Evolutionary conservation across 2,329 filamentous ascomycete genomes (phyloP).

Genomic region (Rhytidhysteron rufulum): DNA sequence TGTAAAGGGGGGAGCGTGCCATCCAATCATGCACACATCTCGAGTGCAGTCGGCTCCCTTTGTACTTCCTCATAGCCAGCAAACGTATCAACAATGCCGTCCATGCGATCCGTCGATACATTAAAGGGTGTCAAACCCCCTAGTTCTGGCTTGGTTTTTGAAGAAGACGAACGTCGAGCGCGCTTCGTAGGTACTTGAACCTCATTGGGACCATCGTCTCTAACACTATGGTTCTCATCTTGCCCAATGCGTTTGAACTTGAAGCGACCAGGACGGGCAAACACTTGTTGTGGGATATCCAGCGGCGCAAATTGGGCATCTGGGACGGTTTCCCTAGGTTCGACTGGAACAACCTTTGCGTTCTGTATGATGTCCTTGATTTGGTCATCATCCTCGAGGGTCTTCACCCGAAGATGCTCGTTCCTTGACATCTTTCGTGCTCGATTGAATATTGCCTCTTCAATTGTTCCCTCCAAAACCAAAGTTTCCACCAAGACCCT

Average conservation of each 20-base stretch:
- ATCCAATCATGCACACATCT: too few species aligned
- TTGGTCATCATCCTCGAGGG: constrained; percentile 55
- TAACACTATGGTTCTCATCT: background rate
- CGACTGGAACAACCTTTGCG: constrained; percentile 47
- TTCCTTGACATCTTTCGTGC: constrained; percentile 68
- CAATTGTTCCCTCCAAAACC: constrained; percentile 73
- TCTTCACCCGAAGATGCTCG: constrained; percentile 53
- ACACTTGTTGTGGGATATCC: constrained; percentile 41
- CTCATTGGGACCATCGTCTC: too few species aligned
- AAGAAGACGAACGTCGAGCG: background rate
- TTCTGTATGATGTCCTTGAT: constrained; percentile 58
- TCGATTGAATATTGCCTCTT: constrained; percentile 76
- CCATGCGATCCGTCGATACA: too few species aligned
- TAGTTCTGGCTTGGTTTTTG: background rate
- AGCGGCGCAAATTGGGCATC: constrained; percentile 40
- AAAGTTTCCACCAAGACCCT: constrained; percentile 83
- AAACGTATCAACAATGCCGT: too few species aligned
- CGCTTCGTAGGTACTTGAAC: background rate
- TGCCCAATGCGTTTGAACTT: constrained; percentile 10
- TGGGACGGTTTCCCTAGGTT: constrained; percentile 25
- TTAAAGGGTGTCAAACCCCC: too few species aligned
- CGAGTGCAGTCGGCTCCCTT: too few species aligned
- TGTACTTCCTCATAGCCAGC: too few species aligned
- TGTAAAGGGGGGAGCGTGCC: too few species aligned
- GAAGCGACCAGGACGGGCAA: constrained; percentile 34